Conservation (phyloP, 73 alveolate genomes). For the Tetrahymena thermophila region DNA sequence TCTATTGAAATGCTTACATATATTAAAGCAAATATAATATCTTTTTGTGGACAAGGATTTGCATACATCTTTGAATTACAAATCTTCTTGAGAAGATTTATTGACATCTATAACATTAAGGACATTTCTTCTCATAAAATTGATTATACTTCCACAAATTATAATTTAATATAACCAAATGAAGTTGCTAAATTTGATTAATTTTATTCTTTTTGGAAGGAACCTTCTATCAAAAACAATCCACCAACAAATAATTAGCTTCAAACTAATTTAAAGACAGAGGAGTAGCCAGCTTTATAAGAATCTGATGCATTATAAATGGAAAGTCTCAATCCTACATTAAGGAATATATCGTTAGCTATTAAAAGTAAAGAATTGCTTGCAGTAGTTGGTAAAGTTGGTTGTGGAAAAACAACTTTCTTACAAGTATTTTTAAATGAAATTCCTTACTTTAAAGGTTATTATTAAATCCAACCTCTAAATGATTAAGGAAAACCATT, state of each 20-base stretch:
- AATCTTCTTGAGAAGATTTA: not conserved
- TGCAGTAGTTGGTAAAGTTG: conserved; percentile 82
- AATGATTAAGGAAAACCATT: conserved; percentile 13
- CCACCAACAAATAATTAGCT: not conserved
- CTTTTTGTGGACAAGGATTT: not conserved
- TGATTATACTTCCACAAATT: not conserved
- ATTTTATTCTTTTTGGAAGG: not conserved
- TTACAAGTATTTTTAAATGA: conserved; percentile 58
- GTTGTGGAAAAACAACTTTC: conserved; percentile 84
- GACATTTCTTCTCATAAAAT: not conserved
- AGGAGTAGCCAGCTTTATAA: not conserved
- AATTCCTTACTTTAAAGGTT: conserved; percentile 15
- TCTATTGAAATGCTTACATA: not conserved
- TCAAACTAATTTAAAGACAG: not conserved
- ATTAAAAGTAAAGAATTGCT: conserved; percentile 54
- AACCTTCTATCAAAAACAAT: not conserved
- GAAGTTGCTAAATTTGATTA: not conserved
- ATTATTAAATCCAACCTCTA: not conserved
- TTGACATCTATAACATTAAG: not conserved
- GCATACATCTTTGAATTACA: not conserved
- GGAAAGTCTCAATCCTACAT: not conserved
- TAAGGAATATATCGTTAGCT: conserved; percentile 42
- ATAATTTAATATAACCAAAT: not conserved
- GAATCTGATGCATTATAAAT: not conserved
- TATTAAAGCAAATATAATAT: not conserved